Evolutionary conservation across 2,329 filamentous ascomycete species (phyloP).

Genomic region (Claviceps spartinae): DNA sequence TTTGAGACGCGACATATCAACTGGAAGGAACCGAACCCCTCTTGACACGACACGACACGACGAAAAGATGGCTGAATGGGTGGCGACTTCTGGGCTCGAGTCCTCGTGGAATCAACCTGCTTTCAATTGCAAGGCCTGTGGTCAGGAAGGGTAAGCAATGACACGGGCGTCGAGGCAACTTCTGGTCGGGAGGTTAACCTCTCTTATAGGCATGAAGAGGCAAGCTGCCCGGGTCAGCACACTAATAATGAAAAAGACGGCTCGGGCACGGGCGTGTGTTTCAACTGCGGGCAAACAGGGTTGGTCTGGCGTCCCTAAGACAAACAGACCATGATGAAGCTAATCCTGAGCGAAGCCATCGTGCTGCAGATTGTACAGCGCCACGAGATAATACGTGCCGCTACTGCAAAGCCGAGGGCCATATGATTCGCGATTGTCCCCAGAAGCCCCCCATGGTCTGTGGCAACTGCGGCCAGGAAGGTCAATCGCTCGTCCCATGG

Average conservation of each 20-base stretch:
- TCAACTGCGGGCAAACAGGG: conserved; percentile 24
- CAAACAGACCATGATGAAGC: not conserved
- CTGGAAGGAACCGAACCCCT: too few species aligned
- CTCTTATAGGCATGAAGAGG: conserved; percentile 3
- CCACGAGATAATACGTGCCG: conserved; percentile 22
- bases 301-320: conserved; percentile 8
- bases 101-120: conserved; percentile 3
- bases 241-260: not conserved
- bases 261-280: conserved; percentile 19
- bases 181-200: not conserved
- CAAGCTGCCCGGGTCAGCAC: conserved; percentile 6
- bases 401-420: conserved; percentile 37
- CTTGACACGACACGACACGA: not conserved
- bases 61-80: conserved; percentile 4
- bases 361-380: conserved; percentile 22
- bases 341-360: conserved; percentile 13
- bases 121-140: conserved; percentile 2
- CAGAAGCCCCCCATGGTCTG: conserved; percentile 41
- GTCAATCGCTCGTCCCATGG: conserved; percentile 18
- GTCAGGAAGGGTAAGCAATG: conserved; percentile 6
- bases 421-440: conserved; percentile 49
- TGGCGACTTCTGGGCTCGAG: not conserved
- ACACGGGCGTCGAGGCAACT: not conserved
- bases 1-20: too few species aligned
- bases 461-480: conserved; percentile 47